These are phyloP conservation scores for Aspergillus tamarii DNA, from an alignment of 2,329 filamentous ascomycete genomes.

Conservation along the genomic window DNA sequence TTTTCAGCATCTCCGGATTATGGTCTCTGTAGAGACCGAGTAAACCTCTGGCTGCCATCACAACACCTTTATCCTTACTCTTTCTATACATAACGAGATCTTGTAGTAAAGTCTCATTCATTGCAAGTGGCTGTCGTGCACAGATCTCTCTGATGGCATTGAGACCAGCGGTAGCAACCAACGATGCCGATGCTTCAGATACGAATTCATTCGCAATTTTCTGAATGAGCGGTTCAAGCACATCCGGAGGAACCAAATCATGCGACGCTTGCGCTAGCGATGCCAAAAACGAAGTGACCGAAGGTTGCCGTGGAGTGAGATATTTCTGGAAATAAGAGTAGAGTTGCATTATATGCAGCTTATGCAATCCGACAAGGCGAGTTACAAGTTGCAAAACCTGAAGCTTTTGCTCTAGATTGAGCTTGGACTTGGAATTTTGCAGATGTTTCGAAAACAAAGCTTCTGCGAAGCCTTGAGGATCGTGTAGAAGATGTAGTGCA, in stretches of 20 bases:
- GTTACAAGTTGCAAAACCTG: slow-evolving; percentile 90
- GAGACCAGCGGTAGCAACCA: slow-evolving; percentile 88
- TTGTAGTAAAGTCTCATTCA: slow-evolving; percentile 93
- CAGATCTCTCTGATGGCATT: slow-evolving; percentile 96
- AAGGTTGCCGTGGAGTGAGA: slow-evolving; percentile 83
- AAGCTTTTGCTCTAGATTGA: slow-evolving; percentile 86
- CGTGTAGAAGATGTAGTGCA: slow-evolving; percentile 87
- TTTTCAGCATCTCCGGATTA: slow-evolving; percentile 83
- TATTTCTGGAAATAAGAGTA: slow-evolving; percentile 98
- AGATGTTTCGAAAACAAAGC: slow-evolving; percentile 87
- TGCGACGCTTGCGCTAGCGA: slow-evolving; percentile 91
- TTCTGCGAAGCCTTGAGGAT: slow-evolving; percentile 93
- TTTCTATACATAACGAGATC: slow-evolving; percentile 95
- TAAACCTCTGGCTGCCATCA: slow-evolving; percentile 95
- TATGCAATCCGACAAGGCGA: slow-evolving; percentile 87
- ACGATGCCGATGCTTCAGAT: slow-evolving; percentile 85
- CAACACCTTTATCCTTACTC: slow-evolving; percentile 98
- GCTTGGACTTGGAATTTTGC: slow-evolving; percentile 80
- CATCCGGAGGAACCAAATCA: slow-evolving; percentile 87
- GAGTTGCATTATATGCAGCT: slow-evolving; percentile 83
- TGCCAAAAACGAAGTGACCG: slow-evolving; percentile 90
- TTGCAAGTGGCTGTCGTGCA: slow-evolving; percentile 88
- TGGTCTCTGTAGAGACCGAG: slow-evolving; percentile 90
- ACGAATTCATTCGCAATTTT: slow-evolving; percentile 99
- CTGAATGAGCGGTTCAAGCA: slow-evolving; percentile 82